Base-by-base conservation (phyloP, 345 rosid species). In the Lagerstroemia speciosa region DNA sequence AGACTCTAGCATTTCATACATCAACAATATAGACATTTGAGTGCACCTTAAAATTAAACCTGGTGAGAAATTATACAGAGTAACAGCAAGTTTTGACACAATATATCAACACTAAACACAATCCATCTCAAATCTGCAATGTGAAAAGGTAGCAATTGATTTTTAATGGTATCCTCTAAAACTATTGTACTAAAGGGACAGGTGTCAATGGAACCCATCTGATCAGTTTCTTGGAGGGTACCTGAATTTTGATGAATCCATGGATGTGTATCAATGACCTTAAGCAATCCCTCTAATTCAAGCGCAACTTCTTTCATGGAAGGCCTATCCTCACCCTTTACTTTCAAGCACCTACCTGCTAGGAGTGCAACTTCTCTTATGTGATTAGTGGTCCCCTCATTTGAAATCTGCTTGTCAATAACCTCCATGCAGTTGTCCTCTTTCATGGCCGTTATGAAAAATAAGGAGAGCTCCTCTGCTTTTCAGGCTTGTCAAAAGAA, bases 311-410 rank as follows among this genome's bases (percentile, higher is more conserved):
- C 84, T 52, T 70, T 74, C 82, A 76, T 81, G 38, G 74, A 71
- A 0, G 84, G 84, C 27, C 80, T 64, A 62, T 81, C 79, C 66
- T 76, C 73, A 9, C 85, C 82, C 45, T 67, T 78, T 27, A 74
- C 17, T 22, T 46, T 64, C 72, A 82, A 26, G 67, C 85, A 78
- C 22, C 69, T 60, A 60, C 17, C 72, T 24, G 81, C 74, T 2
- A 79, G 66, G 2, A 16, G 37, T 2, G 80, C 78, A 27, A 76
- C 73, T 65, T 66, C 71, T 65, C 29, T 78, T 4, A 78, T 1
- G 60, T 74, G 79, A 2, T 75, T 67, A 0, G 1, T n/a, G 11
- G 43, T 41, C 22, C 60, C 72, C 0, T 67, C 77, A 11, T 68
- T 34, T 24, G 65, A 15, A 7, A 80, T 24, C 8, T 0, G 15